These are phyloP conservation scores for Exobasidium cylindrosporum DNA, from an alignment of 1,284 basidiomycete species.

Conservation along the genomic window DNA sequence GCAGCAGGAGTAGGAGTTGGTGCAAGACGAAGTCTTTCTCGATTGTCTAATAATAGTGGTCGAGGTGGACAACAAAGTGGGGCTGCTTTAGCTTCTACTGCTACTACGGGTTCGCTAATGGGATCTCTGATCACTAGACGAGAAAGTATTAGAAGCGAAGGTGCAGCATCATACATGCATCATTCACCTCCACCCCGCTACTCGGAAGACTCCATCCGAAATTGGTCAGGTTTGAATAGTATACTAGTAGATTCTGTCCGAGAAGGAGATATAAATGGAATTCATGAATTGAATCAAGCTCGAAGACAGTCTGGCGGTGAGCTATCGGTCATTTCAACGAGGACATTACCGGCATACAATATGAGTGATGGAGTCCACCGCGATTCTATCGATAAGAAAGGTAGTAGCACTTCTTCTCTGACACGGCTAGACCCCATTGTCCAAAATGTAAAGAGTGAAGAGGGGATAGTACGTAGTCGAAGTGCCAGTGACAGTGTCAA, in stretches of 20 bases:
- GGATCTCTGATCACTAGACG: background rate
- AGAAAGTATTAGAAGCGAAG: background rate
- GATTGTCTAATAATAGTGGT: background rate
- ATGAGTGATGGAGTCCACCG: background rate
- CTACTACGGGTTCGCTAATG: background rate
- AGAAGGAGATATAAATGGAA: background rate
- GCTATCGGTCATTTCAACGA: background rate
- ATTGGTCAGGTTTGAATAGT: background rate
- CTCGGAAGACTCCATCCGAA: constrained; percentile 8
- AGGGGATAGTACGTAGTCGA: background rate
- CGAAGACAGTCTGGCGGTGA: background rate
- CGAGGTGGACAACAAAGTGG: background rate
- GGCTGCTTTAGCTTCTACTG: background rate
- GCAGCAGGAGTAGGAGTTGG: constrained; percentile 5
- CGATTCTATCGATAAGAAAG: background rate
- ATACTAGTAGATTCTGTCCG: background rate
- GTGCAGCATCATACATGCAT: background rate
- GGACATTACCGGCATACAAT: background rate
- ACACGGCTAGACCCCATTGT: background rate
- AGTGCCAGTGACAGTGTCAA: too few relatives aligned
- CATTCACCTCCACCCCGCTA: constrained; percentile 7
- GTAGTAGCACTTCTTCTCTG: background rate
- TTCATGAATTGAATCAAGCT: background rate
- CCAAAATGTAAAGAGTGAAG: too few relatives aligned
- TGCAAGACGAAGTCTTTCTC: background rate